Evolutionary conservation across 2,329 filamentous ascomycete species (phyloP).

Genomic region (Dactylellina parvicollis): DNA sequence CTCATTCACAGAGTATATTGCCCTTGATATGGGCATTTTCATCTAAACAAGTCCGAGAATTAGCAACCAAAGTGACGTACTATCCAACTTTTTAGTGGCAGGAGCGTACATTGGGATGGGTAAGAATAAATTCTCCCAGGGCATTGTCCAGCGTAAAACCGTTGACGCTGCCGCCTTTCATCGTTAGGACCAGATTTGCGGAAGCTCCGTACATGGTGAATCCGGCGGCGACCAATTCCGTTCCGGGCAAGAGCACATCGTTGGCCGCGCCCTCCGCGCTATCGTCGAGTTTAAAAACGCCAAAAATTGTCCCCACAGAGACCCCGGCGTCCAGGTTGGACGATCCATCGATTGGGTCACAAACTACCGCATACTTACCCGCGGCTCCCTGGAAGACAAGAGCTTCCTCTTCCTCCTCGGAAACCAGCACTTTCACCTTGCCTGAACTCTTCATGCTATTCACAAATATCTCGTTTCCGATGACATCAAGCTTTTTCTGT

Average conservation of each 20-base stretch:
- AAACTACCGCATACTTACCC: constrained; percentile 91
- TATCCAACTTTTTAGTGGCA: not conserved
- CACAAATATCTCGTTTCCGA: constrained; percentile 98
- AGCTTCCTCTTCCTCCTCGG: constrained; percentile 93
- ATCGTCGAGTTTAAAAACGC: constrained; percentile 86
- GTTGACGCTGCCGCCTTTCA: constrained; percentile 91
- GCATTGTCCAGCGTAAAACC: constrained; percentile 98
- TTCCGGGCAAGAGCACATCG: constrained; percentile 87
- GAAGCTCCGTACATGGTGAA: constrained; percentile 99
- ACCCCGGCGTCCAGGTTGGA: constrained; percentile 98
- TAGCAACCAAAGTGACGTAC: not conserved
- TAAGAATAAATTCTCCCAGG: constrained; percentile 97
- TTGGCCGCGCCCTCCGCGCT: constrained; percentile 78
- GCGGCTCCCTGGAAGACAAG: constrained; percentile 79
- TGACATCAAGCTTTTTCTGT: constrained; percentile 99
- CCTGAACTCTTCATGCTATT: constrained; percentile 92
- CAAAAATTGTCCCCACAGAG: constrained; percentile 97
- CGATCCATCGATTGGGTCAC: constrained; percentile 96
- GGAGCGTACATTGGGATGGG: constrained; percentile 74
- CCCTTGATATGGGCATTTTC: constrained; percentile 79
- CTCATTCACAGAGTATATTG: constrained; percentile 98
- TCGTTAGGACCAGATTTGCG: constrained; percentile 94
- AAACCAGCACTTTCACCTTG: constrained; percentile 91
- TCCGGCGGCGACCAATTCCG: constrained; percentile 90
- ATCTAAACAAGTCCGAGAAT: constrained; percentile 66